Conservation (phyloP, 2,329 filamentous ascomycete genomes). For the Fusarium avenaceum region DNA sequence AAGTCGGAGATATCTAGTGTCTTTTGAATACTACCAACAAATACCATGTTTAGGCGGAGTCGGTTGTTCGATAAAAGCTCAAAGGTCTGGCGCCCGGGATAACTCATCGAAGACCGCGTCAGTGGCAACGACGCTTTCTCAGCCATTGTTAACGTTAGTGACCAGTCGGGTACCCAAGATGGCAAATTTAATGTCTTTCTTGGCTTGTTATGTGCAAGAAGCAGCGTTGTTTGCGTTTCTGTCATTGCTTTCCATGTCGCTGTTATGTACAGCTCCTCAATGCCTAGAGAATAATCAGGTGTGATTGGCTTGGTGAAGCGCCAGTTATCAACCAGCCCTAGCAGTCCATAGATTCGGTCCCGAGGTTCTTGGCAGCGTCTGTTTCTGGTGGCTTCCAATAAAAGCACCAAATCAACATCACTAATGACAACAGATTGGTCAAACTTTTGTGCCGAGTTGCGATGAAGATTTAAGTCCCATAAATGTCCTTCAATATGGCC, state of each 20-base stretch:
- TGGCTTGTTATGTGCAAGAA: neutral
- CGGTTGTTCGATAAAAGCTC: neutral
- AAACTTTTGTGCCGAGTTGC: constrained; percentile 1
- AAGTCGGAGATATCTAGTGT: neutral
- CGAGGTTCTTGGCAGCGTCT: neutral
- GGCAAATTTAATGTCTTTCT: neutral
- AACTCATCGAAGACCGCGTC: neutral
- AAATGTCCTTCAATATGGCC: neutral
- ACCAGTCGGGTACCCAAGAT: constrained; percentile 1
- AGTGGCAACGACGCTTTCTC: neutral
- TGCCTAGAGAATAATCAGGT: neutral
- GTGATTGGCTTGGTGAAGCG: neutral
- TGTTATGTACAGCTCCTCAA: neutral
- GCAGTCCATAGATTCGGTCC: constrained; percentile 1
- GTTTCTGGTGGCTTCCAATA: neutral
- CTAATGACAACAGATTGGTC: neutral
- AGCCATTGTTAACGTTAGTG: neutral
- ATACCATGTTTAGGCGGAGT: neutral
- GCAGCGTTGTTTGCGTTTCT: neutral
- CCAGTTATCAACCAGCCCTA: neutral
- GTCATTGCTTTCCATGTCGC: neutral
- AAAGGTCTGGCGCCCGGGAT: neutral
- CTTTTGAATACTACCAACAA: neutral
- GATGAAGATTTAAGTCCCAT: neutral
- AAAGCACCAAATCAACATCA: neutral